Percentiles rank a stretch among this genome's conserved stretches.
These are phyloP conservation scores for Pascua guehoae DNA, from an alignment of 1,284 basidiomycete genomes.

Conservation along the genomic window DNA sequence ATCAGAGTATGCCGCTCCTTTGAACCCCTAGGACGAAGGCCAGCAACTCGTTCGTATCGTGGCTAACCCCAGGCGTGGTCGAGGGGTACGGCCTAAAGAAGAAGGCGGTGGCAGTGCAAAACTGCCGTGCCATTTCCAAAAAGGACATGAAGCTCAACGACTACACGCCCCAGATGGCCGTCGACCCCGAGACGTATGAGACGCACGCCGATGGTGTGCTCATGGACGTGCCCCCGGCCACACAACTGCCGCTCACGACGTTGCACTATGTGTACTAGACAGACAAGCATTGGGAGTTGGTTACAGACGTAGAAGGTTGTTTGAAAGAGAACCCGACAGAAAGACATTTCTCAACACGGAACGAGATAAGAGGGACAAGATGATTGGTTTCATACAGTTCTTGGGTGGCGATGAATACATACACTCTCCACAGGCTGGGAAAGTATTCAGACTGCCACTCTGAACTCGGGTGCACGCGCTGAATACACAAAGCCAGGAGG, in stretches of 20 bases:
- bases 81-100: slow-evolving; percentile 74
- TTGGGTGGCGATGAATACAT: too few relatives aligned
- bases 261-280: slow-evolving; percentile 54
- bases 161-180: slow-evolving; percentile 70
- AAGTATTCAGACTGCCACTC: too few relatives aligned
- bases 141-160: slow-evolving; percentile 92
- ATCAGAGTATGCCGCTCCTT: neutral
- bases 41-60: neutral
- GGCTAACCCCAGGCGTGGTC: slow-evolving; percentile 27
- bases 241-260: slow-evolving; percentile 63
- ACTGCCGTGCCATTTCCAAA: slow-evolving; percentile 74
- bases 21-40: neutral
- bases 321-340: too few relatives aligned
- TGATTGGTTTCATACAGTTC: too few relatives aligned
- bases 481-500: too few relatives aligned
- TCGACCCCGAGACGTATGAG: slow-evolving; percentile 90
- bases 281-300: neutral
- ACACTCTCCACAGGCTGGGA: too few relatives aligned
- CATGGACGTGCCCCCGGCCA: slow-evolving; percentile 73
- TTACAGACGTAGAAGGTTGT: neutral
- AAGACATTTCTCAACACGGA: too few relatives aligned
- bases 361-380: too few relatives aligned
- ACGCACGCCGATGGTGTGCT: slow-evolving; percentile 75
- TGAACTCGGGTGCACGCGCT: too few relatives aligned
- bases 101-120: slow-evolving; percentile 67